Conservation (phyloP, 2,329 filamentous ascomycete species). For the Alternaria conjuncta region DNA sequence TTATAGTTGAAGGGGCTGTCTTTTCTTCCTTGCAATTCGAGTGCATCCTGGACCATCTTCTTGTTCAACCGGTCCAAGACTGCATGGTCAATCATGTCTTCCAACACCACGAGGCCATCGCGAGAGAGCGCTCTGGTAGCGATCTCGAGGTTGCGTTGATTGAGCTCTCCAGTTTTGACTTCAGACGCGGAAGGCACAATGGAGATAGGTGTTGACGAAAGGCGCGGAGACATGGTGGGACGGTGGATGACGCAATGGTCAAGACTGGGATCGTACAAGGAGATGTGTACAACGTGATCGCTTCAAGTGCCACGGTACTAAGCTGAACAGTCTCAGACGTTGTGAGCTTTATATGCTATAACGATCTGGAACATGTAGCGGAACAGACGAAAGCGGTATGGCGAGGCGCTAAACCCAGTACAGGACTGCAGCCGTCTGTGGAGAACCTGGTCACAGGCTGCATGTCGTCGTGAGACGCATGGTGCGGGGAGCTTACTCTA, state of each 20-base stretch:
- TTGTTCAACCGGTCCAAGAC: slow-evolving; percentile 63
- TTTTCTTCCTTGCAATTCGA: slow-evolving; percentile 57
- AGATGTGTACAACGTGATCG: background rate
- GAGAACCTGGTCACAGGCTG: background rate
- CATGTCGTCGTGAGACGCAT: background rate
- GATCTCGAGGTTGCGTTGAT: slow-evolving; percentile 61
- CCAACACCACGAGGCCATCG: slow-evolving; percentile 44
- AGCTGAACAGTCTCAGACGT: background rate
- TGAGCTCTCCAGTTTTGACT: slow-evolving; percentile 48
- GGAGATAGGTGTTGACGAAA: slow-evolving; percentile 39
- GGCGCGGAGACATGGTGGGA: slow-evolving; percentile 20
- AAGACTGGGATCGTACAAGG: background rate
- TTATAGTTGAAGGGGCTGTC: slow-evolving; percentile 69
- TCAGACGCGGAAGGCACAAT: slow-evolving; percentile 54
- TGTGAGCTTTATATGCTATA: slow-evolving; percentile 5
- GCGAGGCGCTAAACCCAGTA: slow-evolving; percentile 17
- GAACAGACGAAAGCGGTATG: slow-evolving; percentile 13
- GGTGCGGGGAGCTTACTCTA: slow-evolving; percentile 5
- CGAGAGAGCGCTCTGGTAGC: slow-evolving; percentile 34
- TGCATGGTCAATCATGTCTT: slow-evolving; percentile 50
- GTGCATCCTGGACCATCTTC: slow-evolving; percentile 67
- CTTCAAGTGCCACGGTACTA: background rate
- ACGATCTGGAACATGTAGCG: slow-evolving; percentile 3
- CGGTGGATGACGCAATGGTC: background rate
- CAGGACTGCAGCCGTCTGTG: slow-evolving; percentile 14